Conservation (phyloP, 768 basidiomycete species). For the Auricularia sp. region DNA sequence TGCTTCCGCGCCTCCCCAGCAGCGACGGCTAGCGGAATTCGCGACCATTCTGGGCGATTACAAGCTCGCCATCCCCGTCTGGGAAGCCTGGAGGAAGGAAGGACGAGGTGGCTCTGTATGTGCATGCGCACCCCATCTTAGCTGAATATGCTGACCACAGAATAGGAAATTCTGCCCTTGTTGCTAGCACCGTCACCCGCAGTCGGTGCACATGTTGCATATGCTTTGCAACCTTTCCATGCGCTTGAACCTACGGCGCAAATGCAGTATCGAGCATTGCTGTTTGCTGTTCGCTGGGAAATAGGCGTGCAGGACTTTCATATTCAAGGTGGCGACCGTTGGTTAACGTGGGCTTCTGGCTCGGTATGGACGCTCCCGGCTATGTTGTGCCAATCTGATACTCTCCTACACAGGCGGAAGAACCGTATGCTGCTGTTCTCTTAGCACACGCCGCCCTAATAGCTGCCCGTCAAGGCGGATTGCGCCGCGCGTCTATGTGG, state of each 20-base stretch:
- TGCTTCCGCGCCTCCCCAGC: constrained; percentile 47
- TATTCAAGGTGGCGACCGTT: constrained; percentile 62
- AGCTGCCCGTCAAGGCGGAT: constrained; percentile 43
- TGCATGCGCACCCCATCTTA: constrained; percentile 22
- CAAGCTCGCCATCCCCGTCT: constrained; percentile 70
- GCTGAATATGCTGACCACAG: not conserved
- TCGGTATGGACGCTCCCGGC: constrained; percentile 43
- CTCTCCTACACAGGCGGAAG: constrained; percentile 51
- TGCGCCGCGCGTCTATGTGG: constrained; percentile 64
- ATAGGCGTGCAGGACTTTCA: constrained; percentile 57
- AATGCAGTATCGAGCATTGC: constrained; percentile 58
- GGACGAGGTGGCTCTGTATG: constrained; percentile 64
- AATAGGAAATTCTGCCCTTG: constrained; percentile 73
- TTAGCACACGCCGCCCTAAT: constrained; percentile 71
- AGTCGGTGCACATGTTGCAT: constrained; percentile 46
- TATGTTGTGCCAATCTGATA: constrained; percentile 8
- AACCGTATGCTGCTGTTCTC: constrained; percentile 68
- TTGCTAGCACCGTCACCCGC: constrained; percentile 58
- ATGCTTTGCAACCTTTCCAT: constrained; percentile 44
- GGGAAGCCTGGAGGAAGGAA: constrained; percentile 83
- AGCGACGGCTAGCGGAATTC: constrained; percentile 89
- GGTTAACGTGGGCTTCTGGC: constrained; percentile 79
- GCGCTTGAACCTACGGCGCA: constrained; percentile 32
- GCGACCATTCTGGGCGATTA: constrained; percentile 86
- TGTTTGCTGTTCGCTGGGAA: constrained; percentile 71